Base-by-base conservation (phyloP, 2,329 filamentous ascomycete genomes). In the Colletotrichum australisinense region DNA sequence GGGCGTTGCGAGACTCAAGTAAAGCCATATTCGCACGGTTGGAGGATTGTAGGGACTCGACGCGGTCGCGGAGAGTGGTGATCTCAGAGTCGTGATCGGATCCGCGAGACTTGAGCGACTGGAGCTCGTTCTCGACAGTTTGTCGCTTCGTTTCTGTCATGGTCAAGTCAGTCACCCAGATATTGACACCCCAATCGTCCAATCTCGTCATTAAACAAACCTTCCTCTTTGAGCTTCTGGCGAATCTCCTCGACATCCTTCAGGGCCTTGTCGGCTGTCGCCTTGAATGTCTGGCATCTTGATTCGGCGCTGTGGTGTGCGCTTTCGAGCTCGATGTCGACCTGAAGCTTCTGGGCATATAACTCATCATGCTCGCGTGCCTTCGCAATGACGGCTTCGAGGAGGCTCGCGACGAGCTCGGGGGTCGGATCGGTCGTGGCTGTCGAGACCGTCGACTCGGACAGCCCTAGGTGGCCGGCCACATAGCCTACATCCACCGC, bases 311-410 rank as follows among this genome's bases (percentile, higher is more conserved):
- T 93, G 78, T 95, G 93, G 60, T 98, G 93, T 22, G 93, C 93
- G 82, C 95, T 97, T 82, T 99, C 97, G 8, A 98, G 89, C 85
- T 98, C 95, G 57, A 99, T 97, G 78, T 98, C 95, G 58, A 94
- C 87, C 77, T 94, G 93, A 57, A 98, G 88, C 84, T 98, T 98
- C 76, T 97, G 94, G 11, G 96, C 93, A 78, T 93, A 94, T 53
- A 98, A 85, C 52, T 92, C 89, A 80, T 98, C 95, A 78, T 91
- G 93, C 78, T 98, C 95, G 78, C 92, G 93, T 46, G 94, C 95
- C 82, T 97, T 98, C 35, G 87, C 85, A 28, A 92, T 89, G 66
- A 98, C 90, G 30, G 93, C 92, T 75, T 90, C 87, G 53, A 99
- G 88, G 65, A 99, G 87, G 55, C 90, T 86, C 72, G 90, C 88